phyloP scores from a whole-genome alignment of 805 yeast genomes.

The Saturnispora quitensis region DNA sequence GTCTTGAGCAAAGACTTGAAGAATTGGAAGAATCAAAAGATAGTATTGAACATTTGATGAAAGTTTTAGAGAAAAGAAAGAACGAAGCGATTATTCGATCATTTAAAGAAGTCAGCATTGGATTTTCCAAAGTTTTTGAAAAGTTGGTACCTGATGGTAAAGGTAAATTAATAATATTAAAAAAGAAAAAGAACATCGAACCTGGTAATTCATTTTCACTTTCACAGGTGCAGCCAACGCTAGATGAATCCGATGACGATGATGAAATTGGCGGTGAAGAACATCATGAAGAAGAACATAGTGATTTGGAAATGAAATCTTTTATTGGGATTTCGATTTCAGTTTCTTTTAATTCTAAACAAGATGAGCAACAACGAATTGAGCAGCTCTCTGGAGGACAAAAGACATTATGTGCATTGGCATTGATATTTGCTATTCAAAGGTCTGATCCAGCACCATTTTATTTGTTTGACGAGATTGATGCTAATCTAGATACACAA shows the following conservation, averaged over 20 bases:
- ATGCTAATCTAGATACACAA: slow-evolving; percentile 90
- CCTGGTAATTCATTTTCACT: slow-evolving; percentile 10
- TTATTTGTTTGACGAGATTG: slow-evolving; percentile 91
- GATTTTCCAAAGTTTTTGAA: slow-evolving; percentile 68
- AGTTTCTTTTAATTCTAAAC: slow-evolving; percentile 81
- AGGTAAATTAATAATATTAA: slow-evolving; percentile 64
- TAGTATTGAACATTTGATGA: slow-evolving; percentile 66
- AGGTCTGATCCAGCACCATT: slow-evolving; percentile 96
- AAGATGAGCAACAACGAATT: slow-evolving; percentile 76
- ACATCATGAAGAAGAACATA: slow-evolving; percentile 13
- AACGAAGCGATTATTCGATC: slow-evolving; percentile 74
- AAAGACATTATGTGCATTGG: slow-evolving; percentile 91
- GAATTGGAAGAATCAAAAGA: slow-evolving; percentile 63
- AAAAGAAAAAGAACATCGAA: slow-evolving; percentile 17
- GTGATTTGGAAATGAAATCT: slow-evolving; percentile 34
- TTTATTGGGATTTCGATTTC: slow-evolving; percentile 77
- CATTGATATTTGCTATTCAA: slow-evolving; percentile 88
- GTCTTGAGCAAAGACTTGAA: slow-evolving; percentile 50
- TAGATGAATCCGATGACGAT: slow-evolving; percentile 13
- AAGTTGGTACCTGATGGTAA: slow-evolving; percentile 75
- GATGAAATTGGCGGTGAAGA: slow-evolving; percentile 18
- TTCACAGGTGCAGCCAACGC: slow-evolving; percentile 11
- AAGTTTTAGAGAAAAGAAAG: slow-evolving; percentile 64
- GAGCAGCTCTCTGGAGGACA: slow-evolving; percentile 97
- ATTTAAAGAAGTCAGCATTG: slow-evolving; percentile 63